Percentiles rank a stretch among this genome's conserved stretches.
phyloP scores from a whole-genome alignment of 345 rosid species.

The Salix dunnii region DNA sequence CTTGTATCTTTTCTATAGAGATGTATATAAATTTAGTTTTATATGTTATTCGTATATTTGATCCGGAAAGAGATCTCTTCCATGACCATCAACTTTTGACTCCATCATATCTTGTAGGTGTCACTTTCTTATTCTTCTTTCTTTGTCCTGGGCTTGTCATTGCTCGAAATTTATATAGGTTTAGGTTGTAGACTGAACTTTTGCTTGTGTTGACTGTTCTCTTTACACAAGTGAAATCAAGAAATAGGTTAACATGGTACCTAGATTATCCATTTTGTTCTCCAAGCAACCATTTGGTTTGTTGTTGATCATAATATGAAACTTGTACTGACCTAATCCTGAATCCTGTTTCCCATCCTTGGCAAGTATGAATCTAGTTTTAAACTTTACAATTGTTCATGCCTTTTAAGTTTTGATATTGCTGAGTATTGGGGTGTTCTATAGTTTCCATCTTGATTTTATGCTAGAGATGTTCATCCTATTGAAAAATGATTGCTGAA shows the following conservation, averaged over 20 bases:
- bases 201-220: background rate
- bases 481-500: background rate
- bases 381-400: background rate
- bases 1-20: background rate
- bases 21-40: background rate
- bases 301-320: background rate
- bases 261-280: background rate
- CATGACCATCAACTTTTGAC: background rate
- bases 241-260: background rate
- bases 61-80: background rate
- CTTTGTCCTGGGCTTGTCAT: background rate
- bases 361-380: background rate
- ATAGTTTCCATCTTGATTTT: background rate
- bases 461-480: background rate
- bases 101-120: background rate
- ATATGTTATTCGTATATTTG: background rate
- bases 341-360: background rate
- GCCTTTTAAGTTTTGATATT: background rate
- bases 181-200: background rate
- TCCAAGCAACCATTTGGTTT: background rate
- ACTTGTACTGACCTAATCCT: background rate
- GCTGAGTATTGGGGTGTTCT: background rate
- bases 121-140: background rate
- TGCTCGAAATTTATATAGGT: background rate
- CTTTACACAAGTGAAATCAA: background rate